These are phyloP conservation scores for Cercophora samala DNA, from an alignment of 495 filamentous ascomycete species.

Conservation along the genomic window DNA sequence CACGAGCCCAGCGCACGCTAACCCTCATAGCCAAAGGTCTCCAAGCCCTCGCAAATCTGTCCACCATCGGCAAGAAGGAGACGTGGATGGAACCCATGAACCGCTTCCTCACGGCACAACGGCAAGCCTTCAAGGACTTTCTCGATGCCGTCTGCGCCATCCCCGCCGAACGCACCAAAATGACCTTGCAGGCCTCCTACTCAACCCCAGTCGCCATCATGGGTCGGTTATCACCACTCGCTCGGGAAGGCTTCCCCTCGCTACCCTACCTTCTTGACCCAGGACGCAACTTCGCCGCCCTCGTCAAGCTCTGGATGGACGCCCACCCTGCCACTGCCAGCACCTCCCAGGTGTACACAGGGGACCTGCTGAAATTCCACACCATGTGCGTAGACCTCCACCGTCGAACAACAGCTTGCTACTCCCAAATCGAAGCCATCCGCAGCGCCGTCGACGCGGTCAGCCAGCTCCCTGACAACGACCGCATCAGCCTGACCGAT, in stretches of 20 bases:
- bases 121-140: conserved; percentile 78
- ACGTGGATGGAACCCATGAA: conserved; percentile 99
- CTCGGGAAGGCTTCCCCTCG: conserved; percentile 89
- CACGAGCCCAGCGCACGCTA: conserved; percentile 81
- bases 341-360: conserved; percentile 50
- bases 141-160: conserved; percentile 84
- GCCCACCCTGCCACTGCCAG: conserved; percentile 45
- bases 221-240: conserved; percentile 72
- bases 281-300: conserved; percentile 78
- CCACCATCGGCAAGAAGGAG: conserved; percentile 91
- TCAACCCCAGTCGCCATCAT: conserved; percentile 91
- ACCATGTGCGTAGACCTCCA: conserved; percentile 67
- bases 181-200: conserved; percentile 77
- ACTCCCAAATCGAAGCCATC: conserved; percentile 29
- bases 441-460: conserved; percentile 55
- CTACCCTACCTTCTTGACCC: conserved; percentile 94
- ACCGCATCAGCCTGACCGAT: conserved; percentile 68
- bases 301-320: conserved; percentile 86
- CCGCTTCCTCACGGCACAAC: conserved; percentile 59
- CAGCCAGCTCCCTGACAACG: conserved; percentile 52
- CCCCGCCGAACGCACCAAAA: conserved; percentile 61
- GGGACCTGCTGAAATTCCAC: conserved; percentile 70
- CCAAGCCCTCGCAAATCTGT: conserved; percentile 92
- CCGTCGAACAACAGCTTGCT: conserved; percentile 56
- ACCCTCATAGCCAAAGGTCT: conserved; percentile 93